A percentile compares a stretch with the other conserved stretches of the same genome.
Conservation (phyloP, 139 green algal species). For the Desmodesmus armatus region DNA sequence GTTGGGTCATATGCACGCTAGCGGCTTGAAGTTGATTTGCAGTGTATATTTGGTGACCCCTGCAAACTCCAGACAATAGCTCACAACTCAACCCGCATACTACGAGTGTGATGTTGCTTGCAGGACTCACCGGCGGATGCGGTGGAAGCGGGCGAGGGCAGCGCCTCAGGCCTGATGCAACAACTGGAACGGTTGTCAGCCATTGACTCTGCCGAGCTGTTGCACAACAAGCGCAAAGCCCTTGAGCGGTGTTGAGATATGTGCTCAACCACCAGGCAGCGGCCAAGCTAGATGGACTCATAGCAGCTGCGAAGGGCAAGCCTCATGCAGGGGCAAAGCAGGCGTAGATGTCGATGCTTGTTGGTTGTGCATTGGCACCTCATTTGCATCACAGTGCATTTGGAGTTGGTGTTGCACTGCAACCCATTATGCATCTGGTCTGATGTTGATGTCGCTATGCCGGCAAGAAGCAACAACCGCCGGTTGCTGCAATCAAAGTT, state of each 20-base stretch:
- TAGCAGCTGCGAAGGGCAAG: neutral
- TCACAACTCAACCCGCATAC: neutral
- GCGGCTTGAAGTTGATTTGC: neutral
- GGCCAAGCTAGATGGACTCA: slow-evolving; percentile 43
- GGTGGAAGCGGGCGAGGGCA: neutral
- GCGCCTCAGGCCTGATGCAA: neutral
- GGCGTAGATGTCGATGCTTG: slow-evolving; percentile 11
- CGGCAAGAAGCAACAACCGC: too few species aligned
- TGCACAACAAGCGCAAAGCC: neutral
- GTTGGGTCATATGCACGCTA: neutral
- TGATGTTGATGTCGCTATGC: too few species aligned
- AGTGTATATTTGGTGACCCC: too few species aligned
- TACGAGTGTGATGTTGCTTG: neutral
- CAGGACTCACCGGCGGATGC: neutral
- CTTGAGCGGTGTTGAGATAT: neutral
- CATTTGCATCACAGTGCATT: too few species aligned
- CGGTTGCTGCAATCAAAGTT: too few species aligned
- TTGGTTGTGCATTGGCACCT: too few species aligned
- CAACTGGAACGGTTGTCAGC: neutral
- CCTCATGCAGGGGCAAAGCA: slow-evolving; percentile 35
- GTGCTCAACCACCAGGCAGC: slow-evolving; percentile 35
- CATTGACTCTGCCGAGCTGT: too few species aligned
- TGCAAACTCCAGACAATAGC: too few species aligned
- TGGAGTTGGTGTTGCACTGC: too few species aligned
- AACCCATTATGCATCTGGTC: too few species aligned